Conservation (phyloP, 768 basidiomycete species). For the Lactarius evosmus region DNA sequence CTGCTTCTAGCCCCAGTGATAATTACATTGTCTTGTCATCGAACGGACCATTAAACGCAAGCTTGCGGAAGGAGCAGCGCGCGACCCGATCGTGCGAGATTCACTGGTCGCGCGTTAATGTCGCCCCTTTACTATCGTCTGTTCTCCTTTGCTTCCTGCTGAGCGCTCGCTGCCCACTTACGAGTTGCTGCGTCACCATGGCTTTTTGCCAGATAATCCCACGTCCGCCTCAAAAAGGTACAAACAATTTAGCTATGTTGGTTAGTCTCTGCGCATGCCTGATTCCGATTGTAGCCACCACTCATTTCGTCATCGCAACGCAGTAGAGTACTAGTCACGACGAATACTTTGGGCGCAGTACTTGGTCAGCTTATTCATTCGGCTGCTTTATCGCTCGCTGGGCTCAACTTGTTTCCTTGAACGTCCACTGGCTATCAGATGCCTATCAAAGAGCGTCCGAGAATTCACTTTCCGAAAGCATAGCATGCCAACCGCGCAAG, state of each 20-base stretch:
- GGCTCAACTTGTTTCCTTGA: conserved; percentile 6
- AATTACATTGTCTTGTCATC: neutral
- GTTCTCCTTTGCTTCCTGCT: neutral
- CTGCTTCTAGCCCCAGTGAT: neutral
- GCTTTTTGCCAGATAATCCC: conserved; percentile 6
- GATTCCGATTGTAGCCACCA: neutral
- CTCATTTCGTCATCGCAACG: conserved; percentile 18
- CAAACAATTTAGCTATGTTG: neutral
- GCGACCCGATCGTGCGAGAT: neutral
- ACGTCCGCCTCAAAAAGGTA: neutral
- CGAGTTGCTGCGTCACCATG: conserved; percentile 16
- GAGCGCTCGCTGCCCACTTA: neutral
- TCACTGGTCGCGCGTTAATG: conserved; percentile 13
- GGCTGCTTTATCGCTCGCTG: neutral
- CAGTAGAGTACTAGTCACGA: neutral
- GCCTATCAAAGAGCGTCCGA: conserved; percentile 1
- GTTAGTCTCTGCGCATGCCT: neutral
- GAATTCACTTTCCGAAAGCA: neutral
- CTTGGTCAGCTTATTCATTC: neutral
- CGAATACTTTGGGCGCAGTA: neutral
- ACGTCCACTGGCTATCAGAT: neutral
- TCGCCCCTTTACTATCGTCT: neutral
- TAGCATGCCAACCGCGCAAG: conserved; percentile 1
- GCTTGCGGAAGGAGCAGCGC: neutral
- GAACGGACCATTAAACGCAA: neutral